phyloP scores from a whole-genome alignment of 306 rosid genomes.

The Aeschynomene evenia region DNA sequence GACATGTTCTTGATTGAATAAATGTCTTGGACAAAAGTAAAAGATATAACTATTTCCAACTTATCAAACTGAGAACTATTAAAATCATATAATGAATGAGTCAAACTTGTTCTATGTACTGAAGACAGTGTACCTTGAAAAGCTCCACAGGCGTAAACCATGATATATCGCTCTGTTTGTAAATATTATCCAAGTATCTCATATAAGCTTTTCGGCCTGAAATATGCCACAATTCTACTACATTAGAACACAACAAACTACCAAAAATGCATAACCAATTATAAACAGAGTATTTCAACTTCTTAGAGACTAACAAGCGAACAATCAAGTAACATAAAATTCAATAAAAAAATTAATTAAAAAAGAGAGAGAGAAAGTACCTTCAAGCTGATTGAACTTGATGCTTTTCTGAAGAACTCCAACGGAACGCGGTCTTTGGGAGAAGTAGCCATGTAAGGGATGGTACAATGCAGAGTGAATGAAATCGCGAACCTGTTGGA shows the following conservation, averaged over 20 bases:
- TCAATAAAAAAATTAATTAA: not conserved
- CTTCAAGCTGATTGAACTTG: constrained; percentile 75
- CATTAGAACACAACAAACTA: constrained; percentile 20
- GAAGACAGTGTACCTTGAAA: constrained; percentile 58
- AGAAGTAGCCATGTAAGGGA: constrained; percentile 77
- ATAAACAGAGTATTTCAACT: not conserved
- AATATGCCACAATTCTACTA: constrained; percentile 28
- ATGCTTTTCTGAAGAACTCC: constrained; percentile 69
- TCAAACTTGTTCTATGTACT: not conserved
- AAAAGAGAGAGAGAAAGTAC: constrained; percentile 2
- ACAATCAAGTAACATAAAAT: not conserved
- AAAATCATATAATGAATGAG: not conserved
- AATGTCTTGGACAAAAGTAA: not conserved
- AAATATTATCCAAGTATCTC: constrained; percentile 73
- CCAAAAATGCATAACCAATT: not conserved
- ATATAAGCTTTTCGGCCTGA: constrained; percentile 87
- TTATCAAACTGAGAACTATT: not conserved
- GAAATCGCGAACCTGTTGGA: constrained; percentile 85
- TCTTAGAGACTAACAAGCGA: not conserved
- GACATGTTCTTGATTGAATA: not conserved
- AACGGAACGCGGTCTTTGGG: constrained; percentile 69
- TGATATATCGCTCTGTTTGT: constrained; percentile 71
- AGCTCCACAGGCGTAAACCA: constrained; percentile 98
- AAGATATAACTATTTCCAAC: not conserved
- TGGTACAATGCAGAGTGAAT: constrained; percentile 89